phyloP scores from a whole-genome alignment of 1,284 basidiomycete genomes.

The Pulveroboletus sp. region DNA sequence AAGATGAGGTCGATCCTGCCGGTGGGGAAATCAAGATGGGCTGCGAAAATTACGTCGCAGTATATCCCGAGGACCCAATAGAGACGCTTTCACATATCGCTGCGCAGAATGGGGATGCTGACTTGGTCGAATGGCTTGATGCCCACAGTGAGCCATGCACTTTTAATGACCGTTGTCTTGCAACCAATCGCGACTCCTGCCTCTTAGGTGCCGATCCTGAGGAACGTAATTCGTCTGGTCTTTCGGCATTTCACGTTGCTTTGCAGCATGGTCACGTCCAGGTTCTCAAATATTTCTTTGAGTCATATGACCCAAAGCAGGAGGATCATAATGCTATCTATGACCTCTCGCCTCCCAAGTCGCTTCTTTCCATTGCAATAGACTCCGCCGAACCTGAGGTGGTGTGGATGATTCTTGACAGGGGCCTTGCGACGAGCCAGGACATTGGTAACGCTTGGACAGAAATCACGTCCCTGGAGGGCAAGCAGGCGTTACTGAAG shows the following conservation, averaged over 20 bases:
- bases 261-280: constrained; percentile 50
- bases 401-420: constrained; percentile 62
- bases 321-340: constrained; percentile 53
- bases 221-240: constrained; percentile 57
- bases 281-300: constrained; percentile 58
- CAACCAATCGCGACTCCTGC: constrained; percentile 24
- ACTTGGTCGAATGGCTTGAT: constrained; percentile 67
- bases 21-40: constrained; percentile 65
- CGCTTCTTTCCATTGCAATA: constrained; percentile 56
- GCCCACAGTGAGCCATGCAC: constrained; percentile 55
- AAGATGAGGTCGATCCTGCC: constrained; percentile 65
- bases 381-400: constrained; percentile 59
- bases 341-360: constrained; percentile 39
- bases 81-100: constrained; percentile 73
- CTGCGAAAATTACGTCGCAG: constrained; percentile 52
- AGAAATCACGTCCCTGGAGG: constrained; percentile 44
- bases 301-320: constrained; percentile 51
- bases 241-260: constrained; percentile 69
- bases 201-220: constrained; percentile 65
- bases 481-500: constrained; percentile 34
- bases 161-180: constrained; percentile 24
- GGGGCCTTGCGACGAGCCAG: constrained; percentile 47
- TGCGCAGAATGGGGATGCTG: constrained; percentile 51
- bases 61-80: constrained; percentile 50
- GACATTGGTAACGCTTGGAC: constrained; percentile 54